Evolutionary conservation across 352 stramenopile genomes (phyloP), one percentile per base, ranked within the genome.

Genomic region (Phytophthora pini): DNA sequence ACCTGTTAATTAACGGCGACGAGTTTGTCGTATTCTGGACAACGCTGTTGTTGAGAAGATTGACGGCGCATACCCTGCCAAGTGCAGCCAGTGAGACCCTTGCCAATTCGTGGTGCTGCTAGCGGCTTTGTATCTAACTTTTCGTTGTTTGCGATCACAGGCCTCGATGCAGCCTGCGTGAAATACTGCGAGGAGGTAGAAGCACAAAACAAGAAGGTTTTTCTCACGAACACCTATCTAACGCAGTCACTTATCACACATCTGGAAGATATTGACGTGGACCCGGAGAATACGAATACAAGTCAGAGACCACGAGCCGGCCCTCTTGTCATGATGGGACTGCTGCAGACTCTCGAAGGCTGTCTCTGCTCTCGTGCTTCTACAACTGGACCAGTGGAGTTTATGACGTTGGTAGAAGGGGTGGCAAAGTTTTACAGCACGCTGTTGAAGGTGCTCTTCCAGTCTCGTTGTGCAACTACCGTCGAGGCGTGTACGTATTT

Each of bases 301-400:
- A 47, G 27, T 51, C 32, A 50, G 3, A 51, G 47, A 11, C 57
- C 48, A 4, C 64, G 29, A 17, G 66, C 45, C 51, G 87, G 87
- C 0, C 85, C 89, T 26, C 79, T 98, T 38, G 89, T 97, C 38
- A 77, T 98, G 50, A 97, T 98, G 88, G 91, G 90, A 1, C 64
- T 97, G 50, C 82, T 97, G 39, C 83, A 97, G 56, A 95, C 94
- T 13, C 73, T 99, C 0, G 95, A 99, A 69, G 85, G 75, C 7
- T 82, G 94, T 22, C 62, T 99, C 12, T 98, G 91, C 61, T 97
- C 91, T 8, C 82, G 84, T 10, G 80, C 85, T 34, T 73, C 93
- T 46, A 98, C 95, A 7, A 99, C 93, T 31, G 77, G 67, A 7
- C 67, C 80, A 2, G 74, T 82, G 9, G 84, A 93, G 32, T 91